phyloP scores from a whole-genome alignment of 768 basidiomycete genomes.

The Boletus pseudo-olivaceus region DNA sequence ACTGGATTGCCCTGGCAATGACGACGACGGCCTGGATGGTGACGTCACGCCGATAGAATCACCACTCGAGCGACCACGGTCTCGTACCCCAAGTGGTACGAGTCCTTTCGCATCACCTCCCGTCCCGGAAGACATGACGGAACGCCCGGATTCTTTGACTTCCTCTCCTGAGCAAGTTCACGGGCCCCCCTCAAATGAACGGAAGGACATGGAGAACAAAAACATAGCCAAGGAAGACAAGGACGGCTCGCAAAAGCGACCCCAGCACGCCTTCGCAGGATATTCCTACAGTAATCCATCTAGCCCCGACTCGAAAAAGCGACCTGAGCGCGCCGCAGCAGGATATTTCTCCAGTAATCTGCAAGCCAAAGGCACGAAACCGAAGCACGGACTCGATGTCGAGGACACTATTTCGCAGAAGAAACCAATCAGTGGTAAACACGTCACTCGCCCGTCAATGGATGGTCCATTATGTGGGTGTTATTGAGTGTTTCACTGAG shows the following conservation, averaged over 20 bases:
- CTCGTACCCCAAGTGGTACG: neutral
- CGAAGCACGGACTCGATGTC: neutral
- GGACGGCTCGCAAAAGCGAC: neutral
- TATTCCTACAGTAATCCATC: neutral
- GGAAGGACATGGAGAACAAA: neutral
- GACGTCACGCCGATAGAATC: neutral
- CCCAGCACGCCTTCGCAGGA: neutral
- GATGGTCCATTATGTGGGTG: constrained; percentile 58
- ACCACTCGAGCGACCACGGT: neutral
- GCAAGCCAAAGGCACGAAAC: neutral
- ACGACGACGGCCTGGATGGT: no score
- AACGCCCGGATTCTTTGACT: neutral
- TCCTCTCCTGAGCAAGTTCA: neutral
- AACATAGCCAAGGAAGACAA: no score
- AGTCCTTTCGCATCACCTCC: neutral
- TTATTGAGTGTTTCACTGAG: neutral
- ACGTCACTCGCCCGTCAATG: no score
- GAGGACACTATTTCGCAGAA: neutral
- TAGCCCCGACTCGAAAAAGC: neutral
- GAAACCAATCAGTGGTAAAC: neutral
- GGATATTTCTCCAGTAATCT: neutral
- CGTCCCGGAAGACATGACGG: neutral
- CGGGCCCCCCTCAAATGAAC: neutral
- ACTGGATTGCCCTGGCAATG: neutral
- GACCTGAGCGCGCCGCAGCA: neutral